Evolutionary conservation across 2,329 filamentous ascomycete genomes (phyloP).

Genomic region (Macrophomina phaseolina): DNA sequence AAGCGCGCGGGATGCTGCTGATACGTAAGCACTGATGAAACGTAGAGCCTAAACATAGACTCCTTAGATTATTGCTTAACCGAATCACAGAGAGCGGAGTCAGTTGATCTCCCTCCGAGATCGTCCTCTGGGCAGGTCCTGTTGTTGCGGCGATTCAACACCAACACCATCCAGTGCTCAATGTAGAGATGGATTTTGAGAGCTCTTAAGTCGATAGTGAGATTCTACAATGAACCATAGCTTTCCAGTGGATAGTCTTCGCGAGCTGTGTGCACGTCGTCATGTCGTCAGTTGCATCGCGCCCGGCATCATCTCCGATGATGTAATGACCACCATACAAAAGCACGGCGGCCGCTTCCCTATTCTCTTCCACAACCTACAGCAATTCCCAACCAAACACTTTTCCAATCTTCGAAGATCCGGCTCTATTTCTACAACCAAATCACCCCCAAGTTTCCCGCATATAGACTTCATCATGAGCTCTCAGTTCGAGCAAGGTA

Average conservation of each 20-base stretch:
- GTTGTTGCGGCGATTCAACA: not conserved
- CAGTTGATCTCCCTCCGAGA: not conserved
- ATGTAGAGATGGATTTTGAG: not conserved
- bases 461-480: not conserved
- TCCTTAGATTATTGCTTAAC: not conserved
- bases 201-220: no score
- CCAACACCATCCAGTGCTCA: not conserved
- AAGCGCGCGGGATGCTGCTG: not conserved
- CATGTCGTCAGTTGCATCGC: conserved; percentile 13
- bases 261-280: not conserved
- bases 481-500: conserved; percentile 25
- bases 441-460: not conserved
- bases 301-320: conserved; percentile 3
- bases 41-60: not conserved
- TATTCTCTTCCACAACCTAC: not conserved
- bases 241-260: not conserved
- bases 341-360: not conserved
- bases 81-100: not conserved
- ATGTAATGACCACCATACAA: conserved; percentile 14
- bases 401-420: not conserved
- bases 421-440: not conserved
- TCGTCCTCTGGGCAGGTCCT: not conserved
- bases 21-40: not conserved
- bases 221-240: not conserved
- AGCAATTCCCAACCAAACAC: not conserved